These are phyloP conservation scores for Entoloma clypeatum DNA, from an alignment of 1,284 basidiomycete species.

Conservation along the genomic window DNA sequence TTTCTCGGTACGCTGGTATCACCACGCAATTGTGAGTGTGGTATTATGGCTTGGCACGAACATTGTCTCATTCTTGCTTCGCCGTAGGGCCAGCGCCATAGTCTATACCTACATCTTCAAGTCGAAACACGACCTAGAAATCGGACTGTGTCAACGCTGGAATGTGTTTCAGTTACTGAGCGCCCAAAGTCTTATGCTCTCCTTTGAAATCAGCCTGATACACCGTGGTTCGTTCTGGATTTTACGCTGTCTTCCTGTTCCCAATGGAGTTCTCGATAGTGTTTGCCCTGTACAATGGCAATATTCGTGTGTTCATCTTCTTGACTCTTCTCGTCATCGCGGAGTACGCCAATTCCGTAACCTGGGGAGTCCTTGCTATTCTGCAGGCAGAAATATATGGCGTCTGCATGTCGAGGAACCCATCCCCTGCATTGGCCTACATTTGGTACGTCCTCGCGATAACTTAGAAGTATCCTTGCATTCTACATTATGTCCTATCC, in stretches of 20 bases:
- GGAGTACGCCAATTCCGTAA: neutral
- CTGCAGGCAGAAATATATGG: neutral
- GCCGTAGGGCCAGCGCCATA: too few relatives aligned
- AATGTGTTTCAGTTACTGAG: neutral
- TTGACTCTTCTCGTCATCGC: neutral
- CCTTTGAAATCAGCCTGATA: neutral
- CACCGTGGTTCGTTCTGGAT: neutral
- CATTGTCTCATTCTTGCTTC: too few relatives aligned
- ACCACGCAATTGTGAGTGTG: neutral
- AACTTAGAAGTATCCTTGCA: neutral
- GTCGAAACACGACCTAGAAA: neutral
- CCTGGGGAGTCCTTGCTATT: neutral
- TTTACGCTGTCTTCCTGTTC: neutral
- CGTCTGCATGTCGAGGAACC: neutral
- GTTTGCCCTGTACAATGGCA: neutral
- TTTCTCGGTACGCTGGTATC: neutral
- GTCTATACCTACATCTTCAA: neutral
- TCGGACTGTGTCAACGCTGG: neutral
- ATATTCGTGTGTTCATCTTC: neutral
- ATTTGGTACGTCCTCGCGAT: neutral
- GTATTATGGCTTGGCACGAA: too few relatives aligned
- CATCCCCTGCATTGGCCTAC: neutral
- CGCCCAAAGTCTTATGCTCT: neutral
- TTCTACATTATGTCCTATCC: neutral
- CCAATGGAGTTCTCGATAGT: neutral